phyloP scores from a whole-genome alignment of 2,329 filamentous ascomycete species.

The Fusarium domesticum region DNA sequence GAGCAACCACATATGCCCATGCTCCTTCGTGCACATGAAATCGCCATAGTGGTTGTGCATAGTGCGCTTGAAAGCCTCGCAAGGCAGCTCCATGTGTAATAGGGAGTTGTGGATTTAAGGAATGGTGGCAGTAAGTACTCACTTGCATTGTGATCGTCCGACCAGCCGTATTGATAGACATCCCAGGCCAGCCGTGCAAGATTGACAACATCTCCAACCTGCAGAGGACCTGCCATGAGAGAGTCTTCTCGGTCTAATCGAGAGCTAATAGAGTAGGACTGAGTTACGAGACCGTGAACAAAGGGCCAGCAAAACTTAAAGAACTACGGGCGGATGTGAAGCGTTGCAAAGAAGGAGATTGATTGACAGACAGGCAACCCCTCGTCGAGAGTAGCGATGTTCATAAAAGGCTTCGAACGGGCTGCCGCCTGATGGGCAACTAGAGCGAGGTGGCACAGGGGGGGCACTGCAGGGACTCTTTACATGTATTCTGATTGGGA shows the following conservation, averaged over 20 bases:
- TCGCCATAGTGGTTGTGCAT: conserved; percentile 1
- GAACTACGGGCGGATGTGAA: background rate
- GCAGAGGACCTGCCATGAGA: conserved; percentile 27
- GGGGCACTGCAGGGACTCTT: background rate
- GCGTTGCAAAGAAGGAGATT: conserved; percentile 4
- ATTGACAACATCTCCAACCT: conserved; percentile 33
- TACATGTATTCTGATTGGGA: background rate
- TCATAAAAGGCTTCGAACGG: conserved; percentile 8
- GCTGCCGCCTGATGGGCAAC: conserved; percentile 7
- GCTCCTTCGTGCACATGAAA: conserved; percentile 1
- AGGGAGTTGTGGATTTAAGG: background rate
- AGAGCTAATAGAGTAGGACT: conserved; percentile 1
- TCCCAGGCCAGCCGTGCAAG: conserved; percentile 35
- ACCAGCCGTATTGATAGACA: conserved; percentile 33
- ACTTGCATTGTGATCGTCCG: conserved; percentile 34
- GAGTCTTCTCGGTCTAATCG: conserved; percentile 5
- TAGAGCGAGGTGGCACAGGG: conserved; percentile 1
- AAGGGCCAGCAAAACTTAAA: background rate
- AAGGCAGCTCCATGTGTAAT: conserved; percentile 11
- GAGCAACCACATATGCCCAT: background rate
- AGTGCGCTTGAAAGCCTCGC: conserved; percentile 21
- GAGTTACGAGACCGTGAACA: background rate
- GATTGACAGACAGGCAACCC: conserved; percentile 5
- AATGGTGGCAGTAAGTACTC: conserved; percentile 17
- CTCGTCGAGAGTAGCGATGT: conserved; percentile 6